Percentiles rank a stretch among this genome's conserved stretches.
These are phyloP conservation scores for Phaseolus coccineus DNA, from an alignment of 331 rosid species.

Conservation along the genomic window DNA sequence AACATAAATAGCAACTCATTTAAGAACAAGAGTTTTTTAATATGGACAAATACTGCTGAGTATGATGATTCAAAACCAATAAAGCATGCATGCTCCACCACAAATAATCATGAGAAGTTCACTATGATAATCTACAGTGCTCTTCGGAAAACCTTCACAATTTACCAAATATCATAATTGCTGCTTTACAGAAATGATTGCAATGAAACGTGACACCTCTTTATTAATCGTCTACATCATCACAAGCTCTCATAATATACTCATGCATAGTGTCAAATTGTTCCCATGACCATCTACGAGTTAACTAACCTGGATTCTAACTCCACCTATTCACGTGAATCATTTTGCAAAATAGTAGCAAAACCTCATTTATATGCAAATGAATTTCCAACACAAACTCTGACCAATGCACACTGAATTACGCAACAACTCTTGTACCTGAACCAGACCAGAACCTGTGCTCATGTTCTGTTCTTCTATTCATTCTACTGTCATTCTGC, in stretches of 20 bases:
- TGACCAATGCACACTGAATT: conserved; percentile 34
- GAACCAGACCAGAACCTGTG: conserved; percentile 30
- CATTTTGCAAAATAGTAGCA: conserved; percentile 19
- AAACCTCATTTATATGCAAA: conserved; percentile 35
- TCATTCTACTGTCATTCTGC: conserved; percentile 41
- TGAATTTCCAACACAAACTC: conserved; percentile 40
- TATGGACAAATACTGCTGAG: background rate
- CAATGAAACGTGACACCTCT: conserved; percentile 24
- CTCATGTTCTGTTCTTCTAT: conserved; percentile 11
- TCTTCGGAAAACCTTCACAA: conserved; percentile 18
- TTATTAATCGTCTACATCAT: conserved; percentile 1
- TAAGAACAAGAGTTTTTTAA: background rate
- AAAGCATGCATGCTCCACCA: background rate
- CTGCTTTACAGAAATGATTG: conserved; percentile 1
- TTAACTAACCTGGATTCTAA: conserved; percentile 9
- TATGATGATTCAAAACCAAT: background rate
- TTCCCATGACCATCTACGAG: conserved; percentile 1
- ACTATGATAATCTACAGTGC: background rate
- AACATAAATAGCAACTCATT: background rate
- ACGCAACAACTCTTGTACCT: conserved; percentile 20
- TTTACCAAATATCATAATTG: background rate
- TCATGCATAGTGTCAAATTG: background rate
- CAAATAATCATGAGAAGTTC: background rate
- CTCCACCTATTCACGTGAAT: background rate
- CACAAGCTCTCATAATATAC: background rate